Evolutionary conservation across 805 yeast genomes (phyloP).

Genomic region (Nakazawaea laoshanensis): DNA sequence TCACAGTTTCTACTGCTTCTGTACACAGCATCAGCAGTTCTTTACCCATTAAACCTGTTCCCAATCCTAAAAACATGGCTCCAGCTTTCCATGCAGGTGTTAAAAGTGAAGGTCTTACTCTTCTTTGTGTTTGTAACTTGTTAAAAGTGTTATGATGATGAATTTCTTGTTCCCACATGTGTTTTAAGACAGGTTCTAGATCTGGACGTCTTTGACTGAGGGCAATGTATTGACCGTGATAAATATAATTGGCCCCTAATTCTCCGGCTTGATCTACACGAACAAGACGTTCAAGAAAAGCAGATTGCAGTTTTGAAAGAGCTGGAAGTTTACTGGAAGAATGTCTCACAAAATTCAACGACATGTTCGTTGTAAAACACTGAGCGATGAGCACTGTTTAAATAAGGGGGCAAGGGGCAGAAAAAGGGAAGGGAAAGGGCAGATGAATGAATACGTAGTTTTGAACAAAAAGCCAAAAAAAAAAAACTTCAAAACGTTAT

Average conservation of each 20-base stretch:
- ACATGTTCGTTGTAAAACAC: no score
- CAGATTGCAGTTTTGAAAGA: conserved; percentile 44
- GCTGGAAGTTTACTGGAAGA: no score
- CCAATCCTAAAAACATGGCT: conserved; percentile 78
- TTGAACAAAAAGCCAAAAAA: no score
- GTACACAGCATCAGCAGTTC: conserved; percentile 99
- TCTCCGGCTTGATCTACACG: conserved; percentile 99
- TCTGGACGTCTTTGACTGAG: conserved; percentile 64
- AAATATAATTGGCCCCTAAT: conserved; percentile 89
- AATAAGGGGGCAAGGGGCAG: no score
- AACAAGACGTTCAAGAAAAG: conserved; percentile 64
- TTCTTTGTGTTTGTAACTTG: conserved; percentile 57
- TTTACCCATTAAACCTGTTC: conserved; percentile 79
- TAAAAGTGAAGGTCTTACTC: conserved; percentile 85
- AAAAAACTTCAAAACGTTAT: no score
- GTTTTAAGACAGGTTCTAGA: conserved; percentile 70
- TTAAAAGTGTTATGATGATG: conserved; percentile 87
- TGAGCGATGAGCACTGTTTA: no score
- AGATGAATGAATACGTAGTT: no score
- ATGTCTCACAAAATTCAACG: no score
- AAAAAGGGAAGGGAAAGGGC: no score
- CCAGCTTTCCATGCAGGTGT: conserved; percentile 94
- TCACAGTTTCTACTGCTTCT: conserved; percentile 96
- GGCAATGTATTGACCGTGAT: conserved; percentile 81
- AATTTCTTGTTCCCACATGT: conserved; percentile 98